Percentiles rank a stretch among this genome's conserved stretches.
Evolutionary conservation across 2,329 filamentous ascomycete genomes (phyloP).

Genomic region (Ophiostoma montium): DNA sequence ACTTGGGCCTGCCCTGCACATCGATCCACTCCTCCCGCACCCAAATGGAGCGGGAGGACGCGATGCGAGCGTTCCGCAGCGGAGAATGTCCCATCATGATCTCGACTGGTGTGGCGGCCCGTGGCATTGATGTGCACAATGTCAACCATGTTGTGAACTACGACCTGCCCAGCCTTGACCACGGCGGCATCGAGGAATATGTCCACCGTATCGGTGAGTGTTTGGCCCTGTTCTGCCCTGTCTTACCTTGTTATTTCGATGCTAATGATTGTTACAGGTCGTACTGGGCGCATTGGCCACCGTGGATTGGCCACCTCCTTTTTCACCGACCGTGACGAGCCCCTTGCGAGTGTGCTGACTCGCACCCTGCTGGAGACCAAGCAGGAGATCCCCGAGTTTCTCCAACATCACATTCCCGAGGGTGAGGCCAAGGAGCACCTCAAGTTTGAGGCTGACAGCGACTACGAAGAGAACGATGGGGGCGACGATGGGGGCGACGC

Average conservation of each 20-base stretch:
- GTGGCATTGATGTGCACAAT: slow-evolving; percentile 77
- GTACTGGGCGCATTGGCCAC: slow-evolving; percentile 87
- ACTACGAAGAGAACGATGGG: slow-evolving; percentile 27
- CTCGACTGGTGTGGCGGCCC: slow-evolving; percentile 72
- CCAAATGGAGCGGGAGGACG: slow-evolving; percentile 82
- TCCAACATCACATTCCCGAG: slow-evolving; percentile 49
- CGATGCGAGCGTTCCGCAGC: slow-evolving; percentile 69
- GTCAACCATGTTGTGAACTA: slow-evolving; percentile 91
- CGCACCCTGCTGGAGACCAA: slow-evolving; percentile 70
- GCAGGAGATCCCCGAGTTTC: slow-evolving; percentile 71
- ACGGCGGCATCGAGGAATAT: slow-evolving; percentile 90
- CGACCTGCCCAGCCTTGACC: slow-evolving; percentile 58
- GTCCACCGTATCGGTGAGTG: slow-evolving; percentile 77
- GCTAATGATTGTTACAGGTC: slow-evolving; percentile 37
- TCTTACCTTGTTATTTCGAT: slow-evolving; percentile 5
- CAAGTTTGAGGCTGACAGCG: slow-evolving; percentile 41
- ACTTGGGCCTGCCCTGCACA: slow-evolving; percentile 63
- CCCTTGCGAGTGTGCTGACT: slow-evolving; percentile 58
- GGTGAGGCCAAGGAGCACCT: slow-evolving; percentile 31
- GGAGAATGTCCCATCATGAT: slow-evolving; percentile 68
- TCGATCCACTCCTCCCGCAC: slow-evolving; percentile 82
- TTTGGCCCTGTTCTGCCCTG: not conserved
- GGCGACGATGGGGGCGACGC: slow-evolving; percentile 12
- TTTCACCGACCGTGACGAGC: slow-evolving; percentile 64
- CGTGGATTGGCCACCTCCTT: slow-evolving; percentile 77